Base-by-base conservation (phyloP, 495 filamentous ascomycete species). In the Amphirosellinia nigrospora region DNA sequence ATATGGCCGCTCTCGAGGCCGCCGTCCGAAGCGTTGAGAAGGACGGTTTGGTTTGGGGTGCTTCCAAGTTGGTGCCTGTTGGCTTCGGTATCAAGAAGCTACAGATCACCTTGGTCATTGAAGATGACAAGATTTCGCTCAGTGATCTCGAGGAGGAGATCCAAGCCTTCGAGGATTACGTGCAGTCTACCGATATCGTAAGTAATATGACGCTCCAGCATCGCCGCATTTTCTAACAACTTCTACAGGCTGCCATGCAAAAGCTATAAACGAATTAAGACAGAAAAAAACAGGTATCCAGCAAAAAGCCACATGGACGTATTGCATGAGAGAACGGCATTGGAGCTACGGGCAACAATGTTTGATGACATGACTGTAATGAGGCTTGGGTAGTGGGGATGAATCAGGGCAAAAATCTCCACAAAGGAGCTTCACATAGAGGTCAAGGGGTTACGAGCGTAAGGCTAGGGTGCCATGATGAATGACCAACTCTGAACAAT, bases 81-180 rank as follows among this genome's bases (percentile, higher is more conserved):
- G 88, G 94, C 78, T 99, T 94, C 88, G 96, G 96, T 84, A 97
- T 99, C 87, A 97, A 96, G 91, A 98, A 98, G 89, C 89, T 99
- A 71, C 96, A 98, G 88, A 96, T 99, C 88, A 98, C 92, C 89
- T 80, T 98, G 71, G 94, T 98, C 73, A 86, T 98, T 72, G 96
- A 98, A 86, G 96, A 99, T 79, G 96, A 98, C 66, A 98, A 98
- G 87, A 80, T 99, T 78, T 94, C 93, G 66, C 80, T 91, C 70
- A 89, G 93, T 67, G 95, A 98, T 60, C 89, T 99, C 77, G 90
- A 98, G 87, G 86, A 88, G 72, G 75, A 92, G 83, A 96, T 98
- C 78, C 46, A 73, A 46, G 92, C 86, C 70, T 90, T 94, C 76
- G 96, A 99, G 87, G 96, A 98, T 83, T 92, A 94, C 77, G 96